phyloP scores from a whole-genome alignment of 2,329 filamentous ascomycete species.

The Xylariaceae sp. region DNA sequence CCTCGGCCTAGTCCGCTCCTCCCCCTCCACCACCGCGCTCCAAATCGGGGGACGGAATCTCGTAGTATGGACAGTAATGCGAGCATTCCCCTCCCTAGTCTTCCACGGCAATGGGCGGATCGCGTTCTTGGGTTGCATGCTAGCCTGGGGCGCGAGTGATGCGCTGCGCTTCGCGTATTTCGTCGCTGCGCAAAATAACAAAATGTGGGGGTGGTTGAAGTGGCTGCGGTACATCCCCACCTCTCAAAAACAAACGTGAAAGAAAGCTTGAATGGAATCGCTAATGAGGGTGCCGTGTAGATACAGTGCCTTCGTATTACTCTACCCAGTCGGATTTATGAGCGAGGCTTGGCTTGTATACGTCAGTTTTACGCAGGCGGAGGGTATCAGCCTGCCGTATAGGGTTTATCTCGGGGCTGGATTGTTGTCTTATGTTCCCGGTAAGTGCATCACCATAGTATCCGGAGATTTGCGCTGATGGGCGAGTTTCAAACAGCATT shows the following conservation, averaged over 20 bases:
- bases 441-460: constrained; percentile 4
- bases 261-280: too few relatives aligned
- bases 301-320: constrained; percentile 65
- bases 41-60: constrained; percentile 65
- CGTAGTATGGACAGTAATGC: constrained; percentile 63
- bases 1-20: constrained; percentile 61
- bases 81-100: constrained; percentile 45
- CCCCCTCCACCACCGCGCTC: constrained; percentile 62
- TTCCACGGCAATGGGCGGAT: constrained; percentile 23
- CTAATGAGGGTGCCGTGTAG: too few relatives aligned
- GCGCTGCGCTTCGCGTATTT: constrained; percentile 69
- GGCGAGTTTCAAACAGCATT: constrained; percentile 3
- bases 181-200: constrained; percentile 47
- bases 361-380: constrained; percentile 3
- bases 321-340: constrained; percentile 65
- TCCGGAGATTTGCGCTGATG: not conserved
- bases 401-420: constrained; percentile 10
- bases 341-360: constrained; percentile 63
- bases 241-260: too few relatives aligned
- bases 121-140: constrained; percentile 52
- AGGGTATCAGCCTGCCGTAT: constrained; percentile 7
- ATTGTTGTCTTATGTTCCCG: constrained; percentile 13
- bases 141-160: constrained; percentile 67
- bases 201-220: constrained; percentile 52
- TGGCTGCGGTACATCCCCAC: constrained; percentile 48